A percentile compares a stretch with the other conserved stretches of the same genome.
Conservation (phyloP, 2,329 filamentous ascomycete genomes). For the Sarocladium brachiariae region DNA sequence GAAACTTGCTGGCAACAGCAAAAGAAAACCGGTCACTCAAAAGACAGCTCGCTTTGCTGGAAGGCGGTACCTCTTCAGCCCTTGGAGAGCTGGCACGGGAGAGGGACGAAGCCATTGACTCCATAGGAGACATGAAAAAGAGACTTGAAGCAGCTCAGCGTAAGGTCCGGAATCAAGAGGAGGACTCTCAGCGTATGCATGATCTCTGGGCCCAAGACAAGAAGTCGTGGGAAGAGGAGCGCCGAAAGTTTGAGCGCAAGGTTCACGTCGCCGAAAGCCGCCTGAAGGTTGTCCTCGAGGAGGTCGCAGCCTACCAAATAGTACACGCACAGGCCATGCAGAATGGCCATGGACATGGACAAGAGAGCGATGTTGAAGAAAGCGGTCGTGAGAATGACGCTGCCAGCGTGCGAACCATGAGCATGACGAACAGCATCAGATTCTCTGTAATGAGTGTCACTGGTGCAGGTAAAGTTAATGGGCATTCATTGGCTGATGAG, state of each 20-base stretch:
- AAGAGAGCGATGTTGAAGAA: slow-evolving; percentile 56
- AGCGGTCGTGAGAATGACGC: slow-evolving; percentile 60
- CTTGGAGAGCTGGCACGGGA: slow-evolving; percentile 78
- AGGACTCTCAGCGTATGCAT: slow-evolving; percentile 73
- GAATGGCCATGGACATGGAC: slow-evolving; percentile 24
- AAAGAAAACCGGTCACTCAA: slow-evolving; percentile 78
- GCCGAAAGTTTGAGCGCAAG: slow-evolving; percentile 73
- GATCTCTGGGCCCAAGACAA: slow-evolving; percentile 79
- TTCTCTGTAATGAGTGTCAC: slow-evolving; percentile 57
- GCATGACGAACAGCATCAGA: slow-evolving; percentile 64
- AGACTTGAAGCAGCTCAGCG: slow-evolving; percentile 74
- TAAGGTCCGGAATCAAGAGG: slow-evolving; percentile 70
- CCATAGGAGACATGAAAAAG: slow-evolving; percentile 62
- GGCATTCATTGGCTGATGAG: slow-evolving; percentile 82
- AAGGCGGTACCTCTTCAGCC: slow-evolving; percentile 81
- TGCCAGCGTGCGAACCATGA: slow-evolving; percentile 65
- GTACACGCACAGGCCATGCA: slow-evolving; percentile 38
- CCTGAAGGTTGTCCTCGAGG: slow-evolving; percentile 76
- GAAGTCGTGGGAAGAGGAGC: slow-evolving; percentile 77
- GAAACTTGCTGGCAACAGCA: slow-evolving; percentile 52
- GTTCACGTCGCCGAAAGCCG: slow-evolving; percentile 86
- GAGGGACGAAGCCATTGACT: slow-evolving; percentile 74
- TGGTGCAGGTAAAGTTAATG: slow-evolving; percentile 52
- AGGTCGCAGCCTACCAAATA: slow-evolving; percentile 67
- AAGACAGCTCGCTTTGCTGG: slow-evolving; percentile 77